Evolutionary conservation across 805 yeast species (phyloP), one percentile per base, ranked within the genome.

Genomic region (Saccharomycopsis synnaedendra): DNA sequence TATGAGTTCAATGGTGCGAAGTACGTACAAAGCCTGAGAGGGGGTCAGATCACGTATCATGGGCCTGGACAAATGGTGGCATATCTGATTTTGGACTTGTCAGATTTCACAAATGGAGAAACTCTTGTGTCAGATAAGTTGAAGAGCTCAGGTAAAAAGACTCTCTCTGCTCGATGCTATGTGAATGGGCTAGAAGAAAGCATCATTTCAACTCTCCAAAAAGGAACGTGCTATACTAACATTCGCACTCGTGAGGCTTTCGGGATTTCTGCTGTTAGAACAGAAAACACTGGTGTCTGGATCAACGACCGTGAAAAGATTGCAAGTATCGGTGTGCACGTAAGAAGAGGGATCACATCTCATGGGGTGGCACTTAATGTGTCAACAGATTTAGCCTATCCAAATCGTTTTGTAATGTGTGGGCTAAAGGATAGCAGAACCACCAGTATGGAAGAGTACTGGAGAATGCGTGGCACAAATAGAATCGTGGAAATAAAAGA

Each of bases 21-120:
- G 32, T 85, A 78, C 58, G 73, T 80, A n/a, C 90, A 85, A 57
- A 75, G 93, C 0, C 78, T 78, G 46, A 69, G 99, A 52, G 99
- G 99, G 10, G 99, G 99, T 0, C 95, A 93, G 60, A 78, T 93
- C 1, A 93, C 98, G 0, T 93, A 85, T 70, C 99, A 93, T 65
- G 97, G 97, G 0, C 84, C 93, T 1, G 98, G 98, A 0, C 99
- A 93, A 63, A 60, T 87, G 37, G 96, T 89, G 2, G 78, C 86
- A 4, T 93, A 90, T 59, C 80, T 93, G 7, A 72, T 93, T 1
- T 46, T 85, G 32, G 89, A 93, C 61, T 66, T 93, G 46, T 71
- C 73, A 53, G 71, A 74, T 33, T 83, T 84, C 56, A 57, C 65
- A 34, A 64, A 72, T 27, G 32, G 11, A 38, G 39, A n/a, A 37